A percentile compares a stretch with the other conserved stretches of the same genome.
Conservation (phyloP, 1,284 basidiomycete genomes). For the Trichosporon coremiiforme region DNA sequence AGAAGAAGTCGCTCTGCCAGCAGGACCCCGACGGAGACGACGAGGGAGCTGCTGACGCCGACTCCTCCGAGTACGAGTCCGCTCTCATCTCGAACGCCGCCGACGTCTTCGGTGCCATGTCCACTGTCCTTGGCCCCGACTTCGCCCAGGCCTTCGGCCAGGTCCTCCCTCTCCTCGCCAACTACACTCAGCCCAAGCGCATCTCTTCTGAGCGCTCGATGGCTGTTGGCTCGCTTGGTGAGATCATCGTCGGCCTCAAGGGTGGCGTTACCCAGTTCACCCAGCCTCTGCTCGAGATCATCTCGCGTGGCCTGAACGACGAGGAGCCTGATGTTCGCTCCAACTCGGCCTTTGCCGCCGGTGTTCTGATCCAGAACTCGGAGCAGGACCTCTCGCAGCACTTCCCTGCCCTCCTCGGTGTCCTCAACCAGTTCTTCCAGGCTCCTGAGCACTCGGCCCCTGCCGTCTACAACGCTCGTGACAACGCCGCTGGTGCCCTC, state of each 20-base stretch:
- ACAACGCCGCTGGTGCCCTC: conserved; percentile 94
- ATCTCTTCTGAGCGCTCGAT: conserved; percentile 89
- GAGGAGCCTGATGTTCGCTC: conserved; percentile 88
- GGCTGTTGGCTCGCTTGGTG: conserved; percentile 90
- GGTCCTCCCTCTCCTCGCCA: conserved; percentile 87
- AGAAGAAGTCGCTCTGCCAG: conserved; percentile 92
- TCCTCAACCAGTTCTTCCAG: conserved; percentile 80
- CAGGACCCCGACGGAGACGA: conserved; percentile 95
- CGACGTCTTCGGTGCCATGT: conserved; percentile 90
- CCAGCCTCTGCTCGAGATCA: conserved; percentile 72
- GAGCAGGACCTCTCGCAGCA: conserved; percentile 80
- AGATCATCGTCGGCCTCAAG: conserved; percentile 94
- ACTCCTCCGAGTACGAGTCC: conserved; percentile 93
- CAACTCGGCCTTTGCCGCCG: conserved; percentile 93
- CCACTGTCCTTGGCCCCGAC: conserved; percentile 78
- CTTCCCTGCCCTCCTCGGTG: conserved; percentile 73
- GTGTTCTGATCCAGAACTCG: conserved; percentile 88
- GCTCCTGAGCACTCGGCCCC: conserved; percentile 61
- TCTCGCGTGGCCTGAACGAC: conserved; percentile 78
- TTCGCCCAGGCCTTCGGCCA: conserved; percentile 81
- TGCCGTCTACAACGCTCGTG: conserved; percentile 78
- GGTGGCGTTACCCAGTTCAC: conserved; percentile 82
- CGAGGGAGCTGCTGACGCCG: conserved; percentile 65
- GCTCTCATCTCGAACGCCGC: conserved; percentile 91
- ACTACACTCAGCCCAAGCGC: conserved; percentile 87